Evolutionary conservation across 169 alveolate genomes (phyloP).

Genomic region (Eimeria acervulina): DNA sequence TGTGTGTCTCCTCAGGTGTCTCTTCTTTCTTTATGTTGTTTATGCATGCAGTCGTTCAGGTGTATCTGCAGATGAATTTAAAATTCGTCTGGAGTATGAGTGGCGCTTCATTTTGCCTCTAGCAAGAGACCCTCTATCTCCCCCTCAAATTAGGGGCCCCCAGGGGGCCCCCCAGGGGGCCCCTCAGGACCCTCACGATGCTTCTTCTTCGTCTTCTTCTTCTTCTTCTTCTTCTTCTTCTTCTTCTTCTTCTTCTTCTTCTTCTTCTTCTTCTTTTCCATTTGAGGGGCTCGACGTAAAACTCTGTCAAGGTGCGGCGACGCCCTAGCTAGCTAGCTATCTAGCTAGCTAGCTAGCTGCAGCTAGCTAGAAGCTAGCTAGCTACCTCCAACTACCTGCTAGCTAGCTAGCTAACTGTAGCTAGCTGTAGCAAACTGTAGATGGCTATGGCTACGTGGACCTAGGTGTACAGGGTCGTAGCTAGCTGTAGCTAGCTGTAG

Average conservation of each 20-base stretch:
- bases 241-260: neutral
- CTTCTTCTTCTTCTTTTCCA: neutral
- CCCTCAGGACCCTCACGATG: neutral
- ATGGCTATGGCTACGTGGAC: too few relatives aligned
- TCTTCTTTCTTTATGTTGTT: too few relatives aligned
- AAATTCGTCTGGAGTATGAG: constrained; percentile 52
- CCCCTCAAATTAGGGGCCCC: constrained; percentile 3
- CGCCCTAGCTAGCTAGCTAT: too few relatives aligned
- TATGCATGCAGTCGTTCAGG: too few relatives aligned
- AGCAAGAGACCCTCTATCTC: constrained; percentile 14
- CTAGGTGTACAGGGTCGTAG: neutral
- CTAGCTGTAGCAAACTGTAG: too few relatives aligned
- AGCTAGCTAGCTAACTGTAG: too few relatives aligned
- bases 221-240: neutral
- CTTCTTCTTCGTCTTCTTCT: neutral
- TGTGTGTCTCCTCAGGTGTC: too few relatives aligned
- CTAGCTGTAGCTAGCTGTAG: constrained; percentile 20
- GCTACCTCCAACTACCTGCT: too few relatives aligned
- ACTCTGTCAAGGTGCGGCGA: constrained; percentile 29
- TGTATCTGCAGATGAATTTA: constrained; percentile 39
- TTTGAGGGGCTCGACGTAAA: constrained; percentile 32
- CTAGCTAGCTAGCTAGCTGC: too few relatives aligned
- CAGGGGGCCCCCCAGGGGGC: too few relatives aligned
- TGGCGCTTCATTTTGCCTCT: constrained; percentile 74
- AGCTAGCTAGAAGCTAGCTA: too few relatives aligned